Conservation (phyloP, 345 rosid genomes). For the Salix exigua region DNA sequence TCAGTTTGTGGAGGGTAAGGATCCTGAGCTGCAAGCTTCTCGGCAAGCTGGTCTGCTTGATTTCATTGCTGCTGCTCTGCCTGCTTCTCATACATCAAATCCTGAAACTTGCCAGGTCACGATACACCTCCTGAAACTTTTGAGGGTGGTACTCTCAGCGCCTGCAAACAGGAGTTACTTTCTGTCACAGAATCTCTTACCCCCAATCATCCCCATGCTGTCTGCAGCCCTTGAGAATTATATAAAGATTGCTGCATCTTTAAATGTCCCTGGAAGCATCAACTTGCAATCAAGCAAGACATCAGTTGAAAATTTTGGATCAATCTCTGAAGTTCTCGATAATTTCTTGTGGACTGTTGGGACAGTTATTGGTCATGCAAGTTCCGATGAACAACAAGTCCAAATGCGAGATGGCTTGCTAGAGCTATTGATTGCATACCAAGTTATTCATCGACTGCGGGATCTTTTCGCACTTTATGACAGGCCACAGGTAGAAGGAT, state of each 20-base stretch:
- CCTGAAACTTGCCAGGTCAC: slow-evolving; percentile 81
- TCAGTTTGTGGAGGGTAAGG: slow-evolving; percentile 74
- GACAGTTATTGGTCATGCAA: slow-evolving; percentile 49
- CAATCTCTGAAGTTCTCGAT: slow-evolving; percentile 60
- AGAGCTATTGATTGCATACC: slow-evolving; percentile 65
- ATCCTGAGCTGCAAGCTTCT: slow-evolving; percentile 67
- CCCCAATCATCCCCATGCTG: slow-evolving; percentile 71
- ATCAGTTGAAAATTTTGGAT: slow-evolving; percentile 56
- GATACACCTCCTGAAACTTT: slow-evolving; percentile 59
- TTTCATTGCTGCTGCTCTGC: slow-evolving; percentile 71
- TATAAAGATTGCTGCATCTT: slow-evolving; percentile 69
- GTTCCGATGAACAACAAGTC: slow-evolving; percentile 51
- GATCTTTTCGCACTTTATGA: slow-evolving; percentile 80
- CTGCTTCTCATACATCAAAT: slow-evolving; percentile 74
- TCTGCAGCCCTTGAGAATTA: slow-evolving; percentile 73
- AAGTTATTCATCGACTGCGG: slow-evolving; percentile 59
- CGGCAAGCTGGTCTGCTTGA: slow-evolving; percentile 78
- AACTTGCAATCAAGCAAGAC: slow-evolving; percentile 43
- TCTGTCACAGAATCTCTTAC: slow-evolving; percentile 70
- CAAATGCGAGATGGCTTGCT: slow-evolving; percentile 72
- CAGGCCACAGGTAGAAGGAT: slow-evolving; percentile 80
- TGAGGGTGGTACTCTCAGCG: slow-evolving; percentile 55
- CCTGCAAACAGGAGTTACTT: slow-evolving; percentile 63
- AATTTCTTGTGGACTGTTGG: slow-evolving; percentile 58
- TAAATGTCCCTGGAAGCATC: slow-evolving; percentile 38